These are phyloP conservation scores for Pleurotus pulmonarius DNA, from an alignment of 768 basidiomycete genomes.

Conservation along the genomic window DNA sequence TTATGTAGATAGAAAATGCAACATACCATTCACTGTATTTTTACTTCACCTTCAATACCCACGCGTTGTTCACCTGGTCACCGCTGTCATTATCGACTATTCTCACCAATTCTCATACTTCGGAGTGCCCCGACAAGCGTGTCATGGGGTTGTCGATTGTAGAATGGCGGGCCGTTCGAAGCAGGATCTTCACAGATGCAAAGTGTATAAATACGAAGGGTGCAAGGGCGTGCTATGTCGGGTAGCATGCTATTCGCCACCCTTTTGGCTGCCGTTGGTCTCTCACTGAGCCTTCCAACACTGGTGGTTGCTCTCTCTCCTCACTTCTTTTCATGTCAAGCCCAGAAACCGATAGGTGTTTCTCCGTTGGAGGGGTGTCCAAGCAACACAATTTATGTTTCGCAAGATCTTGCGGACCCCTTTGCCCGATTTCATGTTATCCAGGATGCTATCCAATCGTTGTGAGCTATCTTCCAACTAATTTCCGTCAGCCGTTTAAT, in stretches of 20 bases:
- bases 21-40: too few species aligned
- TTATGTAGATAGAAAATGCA: too few species aligned
- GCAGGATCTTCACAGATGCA: background rate
- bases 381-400: constrained; percentile 57
- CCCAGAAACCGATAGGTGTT: constrained; percentile 35
- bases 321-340: constrained; percentile 44
- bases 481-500: too few species aligned
- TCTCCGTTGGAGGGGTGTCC: constrained; percentile 54
- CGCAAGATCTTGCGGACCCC: constrained; percentile 35
- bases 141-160: too few species aligned
- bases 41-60: too few species aligned
- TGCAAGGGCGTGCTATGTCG: too few species aligned
- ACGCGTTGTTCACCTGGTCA: too few species aligned
- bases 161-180: background rate
- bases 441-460: constrained; percentile 52
- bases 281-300: background rate
- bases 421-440: constrained; percentile 43
- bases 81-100: too few species aligned
- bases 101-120: too few species aligned
- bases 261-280: background rate
- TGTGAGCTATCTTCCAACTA: constrained; percentile 46
- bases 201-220: background rate
- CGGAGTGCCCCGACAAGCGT: too few species aligned
- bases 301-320: constrained; percentile 37
- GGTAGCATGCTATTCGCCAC: background rate